Conservation (phyloP, 2,329 filamentous ascomycete genomes). For the Alternaria panax region DNA sequence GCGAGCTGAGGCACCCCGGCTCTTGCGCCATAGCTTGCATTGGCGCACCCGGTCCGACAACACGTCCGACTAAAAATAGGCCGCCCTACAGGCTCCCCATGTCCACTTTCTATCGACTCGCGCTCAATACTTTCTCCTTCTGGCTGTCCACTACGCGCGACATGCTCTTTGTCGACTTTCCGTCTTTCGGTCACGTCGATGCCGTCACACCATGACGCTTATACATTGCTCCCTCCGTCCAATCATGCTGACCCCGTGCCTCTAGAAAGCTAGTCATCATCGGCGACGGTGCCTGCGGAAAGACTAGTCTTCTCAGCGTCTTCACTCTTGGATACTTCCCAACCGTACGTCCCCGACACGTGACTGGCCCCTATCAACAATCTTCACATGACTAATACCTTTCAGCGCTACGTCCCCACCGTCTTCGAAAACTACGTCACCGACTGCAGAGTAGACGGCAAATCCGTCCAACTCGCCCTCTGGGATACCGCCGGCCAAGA, state of each 20-base stretch:
- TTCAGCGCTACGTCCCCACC: constrained; percentile 67
- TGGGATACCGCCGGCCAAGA: constrained; percentile 99
- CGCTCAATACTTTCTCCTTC: constrained; percentile 29
- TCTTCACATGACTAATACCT: constrained; percentile 27
- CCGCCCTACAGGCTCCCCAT: constrained; percentile 40
- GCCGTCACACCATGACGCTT: constrained; percentile 18
- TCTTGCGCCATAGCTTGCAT: constrained; percentile 48
- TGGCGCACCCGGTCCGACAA: constrained; percentile 48
- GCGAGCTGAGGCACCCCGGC: constrained; percentile 35
- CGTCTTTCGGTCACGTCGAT: constrained; percentile 13
- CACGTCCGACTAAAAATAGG: constrained; percentile 49
- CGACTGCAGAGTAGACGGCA: constrained; percentile 96
- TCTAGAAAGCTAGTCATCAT: constrained; percentile 94
- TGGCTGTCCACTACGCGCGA: constrained; percentile 16
- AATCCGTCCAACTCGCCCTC: constrained; percentile 95
- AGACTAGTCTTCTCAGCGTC: constrained; percentile 95
- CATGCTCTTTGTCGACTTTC: constrained; percentile 7
- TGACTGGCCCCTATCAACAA: constrained; percentile 52
- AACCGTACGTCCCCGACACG: constrained; percentile 65
- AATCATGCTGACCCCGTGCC: constrained; percentile 34
- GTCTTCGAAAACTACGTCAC: constrained; percentile 99
- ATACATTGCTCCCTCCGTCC: constrained; percentile 3
- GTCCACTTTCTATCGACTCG: constrained; percentile 45
- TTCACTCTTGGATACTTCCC: constrained; percentile 98
- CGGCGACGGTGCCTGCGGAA: constrained; percentile 95